Evolutionary conservation across 768 basidiomycete species (phyloP).

Genomic region (Cyclocybe aegerita): DNA sequence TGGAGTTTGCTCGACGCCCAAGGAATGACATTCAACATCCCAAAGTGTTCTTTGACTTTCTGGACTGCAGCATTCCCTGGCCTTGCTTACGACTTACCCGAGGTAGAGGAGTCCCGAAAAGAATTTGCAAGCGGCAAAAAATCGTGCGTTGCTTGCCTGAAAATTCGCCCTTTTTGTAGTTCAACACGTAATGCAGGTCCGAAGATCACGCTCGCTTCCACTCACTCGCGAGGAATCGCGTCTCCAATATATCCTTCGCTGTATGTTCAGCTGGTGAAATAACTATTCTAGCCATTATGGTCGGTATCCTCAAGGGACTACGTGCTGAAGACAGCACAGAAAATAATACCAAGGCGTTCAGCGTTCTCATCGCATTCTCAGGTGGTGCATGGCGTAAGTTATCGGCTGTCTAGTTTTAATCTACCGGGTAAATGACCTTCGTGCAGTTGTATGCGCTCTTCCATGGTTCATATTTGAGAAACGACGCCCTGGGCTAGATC

Average conservation of each 20-base stretch:
- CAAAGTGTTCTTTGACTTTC: constrained; percentile 68
- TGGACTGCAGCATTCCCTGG: constrained; percentile 86
- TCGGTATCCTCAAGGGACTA: constrained; percentile 70
- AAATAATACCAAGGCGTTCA: constrained; percentile 76
- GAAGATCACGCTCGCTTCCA: constrained; percentile 54
- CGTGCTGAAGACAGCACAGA: constrained; percentile 59
- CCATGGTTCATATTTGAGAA: constrained; percentile 78
- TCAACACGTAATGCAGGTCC: constrained; percentile 24
- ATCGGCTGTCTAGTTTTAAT: not conserved
- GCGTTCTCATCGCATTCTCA: constrained; percentile 74
- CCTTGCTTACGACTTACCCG: constrained; percentile 66
- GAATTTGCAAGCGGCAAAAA: constrained; percentile 42
- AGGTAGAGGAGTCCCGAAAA: constrained; percentile 54
- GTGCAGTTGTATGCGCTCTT: constrained; percentile 58
- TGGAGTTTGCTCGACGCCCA: not conserved
- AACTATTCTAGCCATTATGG: constrained; percentile 67
- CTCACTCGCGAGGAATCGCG: constrained; percentile 67
- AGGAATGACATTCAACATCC: not conserved
- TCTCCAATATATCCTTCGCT: constrained; percentile 75
- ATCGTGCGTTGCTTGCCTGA: constrained; percentile 32
- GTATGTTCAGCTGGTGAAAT: constrained; percentile 71
- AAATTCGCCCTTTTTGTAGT: not conserved
- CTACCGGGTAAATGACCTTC: not conserved
- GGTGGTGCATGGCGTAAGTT: constrained; percentile 73
- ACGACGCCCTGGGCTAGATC: constrained; percentile 59